Base-by-base conservation (phyloP, 1,139 yeast genomes). In the Candida smagusa region DNA sequence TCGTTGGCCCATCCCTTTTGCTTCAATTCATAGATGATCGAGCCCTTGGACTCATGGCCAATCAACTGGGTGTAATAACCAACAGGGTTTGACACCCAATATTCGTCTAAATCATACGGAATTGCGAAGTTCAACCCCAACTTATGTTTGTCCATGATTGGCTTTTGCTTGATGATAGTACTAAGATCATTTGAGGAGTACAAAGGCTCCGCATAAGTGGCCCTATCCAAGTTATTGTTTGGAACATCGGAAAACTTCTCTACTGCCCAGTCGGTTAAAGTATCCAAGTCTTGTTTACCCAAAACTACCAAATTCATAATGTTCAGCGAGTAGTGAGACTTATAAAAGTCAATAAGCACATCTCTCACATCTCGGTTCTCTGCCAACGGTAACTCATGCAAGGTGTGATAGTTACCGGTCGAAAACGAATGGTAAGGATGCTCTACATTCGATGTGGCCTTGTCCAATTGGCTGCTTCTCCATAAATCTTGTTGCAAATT, bases 1-100 rank as follows among this genome's bases (percentile, higher is more conserved):
- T 77, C 82, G 45, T 78, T 84, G 5, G 89, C 95, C 88, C 92
- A 87, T 8, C 92, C 86, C 45, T 74, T 67, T 30, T 67, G 62
- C 61, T 89, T 90, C 46, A 90, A 73, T 47, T 71, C 74, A 38
- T 81, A 74, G 28, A 87, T 68, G 12, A 92, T 61, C 1, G 96
- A 87, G 1, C 97, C 97, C 37, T 80, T 72, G 38, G 88, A 87
- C 63, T 92, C 97, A 58, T 92, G 97, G 25, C 98, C 97, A 39
- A 92, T 63, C 40, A 92, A 68, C 58, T 90, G 97, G 21, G 92
- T 77, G 48, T 69, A 74, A 58, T 88, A 85, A 37, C 73, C 77
- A 9, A 77, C 72, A 0, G 97, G 95, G 48, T 79, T 79, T 22
- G 76, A 70, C 35, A 75, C 74, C 86, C 92, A 85, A 38, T 72